A percentile compares a stretch with the other conserved stretches of the same genome.
phyloP scores from a whole-genome alignment of 225 moss, liverwort and hornwort species.

The Marchantia paleacea region DNA sequence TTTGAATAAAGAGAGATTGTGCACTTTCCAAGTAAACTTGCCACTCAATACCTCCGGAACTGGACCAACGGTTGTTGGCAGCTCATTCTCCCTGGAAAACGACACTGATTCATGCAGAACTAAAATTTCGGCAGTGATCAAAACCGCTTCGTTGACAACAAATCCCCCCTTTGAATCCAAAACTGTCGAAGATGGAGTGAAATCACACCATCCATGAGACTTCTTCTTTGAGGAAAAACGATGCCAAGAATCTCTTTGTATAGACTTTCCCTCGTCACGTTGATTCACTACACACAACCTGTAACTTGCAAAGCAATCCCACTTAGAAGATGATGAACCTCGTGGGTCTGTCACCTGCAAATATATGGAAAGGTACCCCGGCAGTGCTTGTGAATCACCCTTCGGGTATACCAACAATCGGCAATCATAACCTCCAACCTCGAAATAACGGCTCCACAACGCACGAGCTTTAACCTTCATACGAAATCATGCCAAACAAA shows the following conservation, averaged over 20 bases:
- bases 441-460: conserved; percentile 96
- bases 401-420: conserved; percentile 94
- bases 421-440: conserved; percentile 99
- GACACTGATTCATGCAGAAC: conserved; percentile 94
- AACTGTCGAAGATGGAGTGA: conserved; percentile 89
- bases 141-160: conserved; percentile 77
- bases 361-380: conserved; percentile 97
- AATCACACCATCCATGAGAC: conserved; percentile 99
- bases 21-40: conserved; percentile 99
- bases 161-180: conserved; percentile 87
- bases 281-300: conserved; percentile 96
- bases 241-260: conserved; percentile 98
- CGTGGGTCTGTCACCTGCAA: conserved; percentile 97
- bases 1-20: conserved; percentile 94
- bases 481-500: neutral
- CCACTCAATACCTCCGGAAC: conserved; percentile 97
- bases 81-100: conserved; percentile 96
- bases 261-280: conserved; percentile 88
- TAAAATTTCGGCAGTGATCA: conserved; percentile 96
- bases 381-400: conserved; percentile 96
- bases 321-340: conserved; percentile 96
- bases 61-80: conserved; percentile 75
- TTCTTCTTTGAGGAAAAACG: conserved; percentile 98
- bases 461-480: conserved; percentile 82
- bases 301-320: conserved; percentile 99